Evolutionary conservation across 129 eudicot genomes (phyloP).

Genomic region (Daucus carota): DH1_v3.0 NC_030383.2:4930001-4930500

Average conservation of each 20-base stretch:
- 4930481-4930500: conserved; percentile 25
- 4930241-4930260: conserved; percentile 55
- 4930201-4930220: conserved; percentile 36
- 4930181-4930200: conserved; percentile 19
- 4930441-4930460: conserved; percentile 8
- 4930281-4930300: conserved; percentile 36
- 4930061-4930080: neutral
- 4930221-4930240: conserved; percentile 76
- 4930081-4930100: conserved; percentile 22
- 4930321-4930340: conserved; percentile 17
- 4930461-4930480: conserved; percentile 48
- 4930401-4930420: conserved; percentile 17
- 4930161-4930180: conserved; percentile 30
- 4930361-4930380: conserved; percentile 24
- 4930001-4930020: neutral
- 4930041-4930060: too few relatives aligned
- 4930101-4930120: conserved; percentile 27
- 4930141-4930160: conserved; percentile 23
- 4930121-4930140: conserved; percentile 20
- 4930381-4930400: conserved; percentile 31
- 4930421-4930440: neutral
- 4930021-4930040: neutral
- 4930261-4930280: conserved; percentile 11
- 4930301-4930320: conserved; percentile 29
- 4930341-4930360: conserved; percentile 22